Evolutionary conservation across 2,329 filamentous ascomycete genomes (phyloP), one percentile per base, ranked within the genome.

Genomic region (Colletotrichum orbiculare): DNA sequence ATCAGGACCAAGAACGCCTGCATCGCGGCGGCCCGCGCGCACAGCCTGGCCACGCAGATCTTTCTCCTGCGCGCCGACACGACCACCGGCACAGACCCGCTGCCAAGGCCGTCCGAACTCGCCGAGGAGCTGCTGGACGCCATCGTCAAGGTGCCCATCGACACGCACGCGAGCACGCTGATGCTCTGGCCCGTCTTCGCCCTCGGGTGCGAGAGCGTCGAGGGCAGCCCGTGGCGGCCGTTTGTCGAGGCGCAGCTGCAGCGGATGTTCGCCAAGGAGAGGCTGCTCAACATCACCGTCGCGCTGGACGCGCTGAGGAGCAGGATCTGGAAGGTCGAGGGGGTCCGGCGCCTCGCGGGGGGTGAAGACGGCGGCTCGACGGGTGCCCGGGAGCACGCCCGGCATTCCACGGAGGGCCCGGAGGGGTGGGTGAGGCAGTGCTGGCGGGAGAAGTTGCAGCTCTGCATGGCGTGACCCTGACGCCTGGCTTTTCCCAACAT

Each of bases 111-210:
- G 1, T 6, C 35, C 8, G 58, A 49, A 3, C 15, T 59, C 43
- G 52, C 17, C 4, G 60, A 59, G 15, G 42, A 56, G 13, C 41
- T 67, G 4, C n/a, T 17, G 0, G 46, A 53, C 12, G 55, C 60
- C n/a, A 37, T 67, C 2, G 13, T 33, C 8, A 42, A 33, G 2
- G 61, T 64, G 2, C 60, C 64, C 3, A 17, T 52, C 3, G 60
- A 60, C 41, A 60, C 49, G 2, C 42, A 41, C 8, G 55, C 64
- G 6, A 47, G 54, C 17, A 64, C 64, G 12, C 60, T 64, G 43
- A 64, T 67, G 60, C 43, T 64, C 4, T 67, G 64, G 64, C 64
- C 64, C 2, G 17, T 53, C 25, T 64, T 64, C 38, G 50, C 60
- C 8, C 47, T 67, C 8, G 64, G 60, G 1, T 65, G 65, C 15